Evolutionary conservation across 2,329 filamentous ascomycete species (phyloP), one percentile per base, ranked within the genome.

Genomic region (Aspergillus fumigatus): DNA sequence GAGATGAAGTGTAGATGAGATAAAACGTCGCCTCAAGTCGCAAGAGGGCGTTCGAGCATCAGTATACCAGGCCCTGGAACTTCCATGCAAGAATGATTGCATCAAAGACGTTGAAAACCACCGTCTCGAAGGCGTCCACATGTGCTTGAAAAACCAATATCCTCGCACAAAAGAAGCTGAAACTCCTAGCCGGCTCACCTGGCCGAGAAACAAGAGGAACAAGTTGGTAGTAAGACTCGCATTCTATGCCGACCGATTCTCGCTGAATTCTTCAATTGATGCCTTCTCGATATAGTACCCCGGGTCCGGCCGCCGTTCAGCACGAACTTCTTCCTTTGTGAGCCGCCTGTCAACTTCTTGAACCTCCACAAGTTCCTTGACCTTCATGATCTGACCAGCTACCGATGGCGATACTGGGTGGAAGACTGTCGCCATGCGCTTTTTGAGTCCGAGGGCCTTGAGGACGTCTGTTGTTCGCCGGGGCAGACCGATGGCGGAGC

Each of bases 331-430:
- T 55, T 77, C 75, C 70, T 85, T 84, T 7, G 81, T 87, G 75
- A 90, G 72, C 32, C 82, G 73, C 59, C 77, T 72, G 35, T 87
- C 85, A 48, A 95, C 90, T 77, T 96, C 92, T 64, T 86, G 80
- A 38, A 96, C 91, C 53, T 84, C 81, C 48, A 97, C 90, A 61
- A 97, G 80, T 77, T 97, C 92, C 80, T 97, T 97, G 66, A 97
- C 91, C 75, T 88, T 88, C 81, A 97, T 88, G 69, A 97, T 90
- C 79, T 95, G 91, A 71, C 92, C 92, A 9, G 92, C 92, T 60
- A 90, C 86, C 64, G 91, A 86, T 45, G 87, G 85, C 59, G 84
- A 84, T 59, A 96, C 91, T 40, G 90, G 89, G 75, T 96, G 88
- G 81, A 95, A 96, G 68, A 96, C 92, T 53, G 89, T 93, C 69